These are phyloP conservation scores for Oleoguttula mirabilis DNA, from an alignment of 495 filamentous ascomycete genomes.

Conservation along the genomic window DNA sequence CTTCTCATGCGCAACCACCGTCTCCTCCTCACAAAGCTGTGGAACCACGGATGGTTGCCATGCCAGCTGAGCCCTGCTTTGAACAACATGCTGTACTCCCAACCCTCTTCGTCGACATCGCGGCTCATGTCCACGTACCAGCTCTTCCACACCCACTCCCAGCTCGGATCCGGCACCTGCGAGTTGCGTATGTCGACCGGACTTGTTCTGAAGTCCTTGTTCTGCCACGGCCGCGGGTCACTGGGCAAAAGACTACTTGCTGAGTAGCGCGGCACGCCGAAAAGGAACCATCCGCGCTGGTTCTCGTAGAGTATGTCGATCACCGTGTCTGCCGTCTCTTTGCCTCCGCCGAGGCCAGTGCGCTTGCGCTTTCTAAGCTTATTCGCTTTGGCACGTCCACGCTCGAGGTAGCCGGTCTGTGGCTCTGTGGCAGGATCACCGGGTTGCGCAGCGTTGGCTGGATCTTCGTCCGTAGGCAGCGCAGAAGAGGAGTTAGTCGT, in stretches of 20 bases:
- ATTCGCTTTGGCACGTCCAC: conserved; percentile 17
- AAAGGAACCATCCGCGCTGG: conserved; percentile 52
- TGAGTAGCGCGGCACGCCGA: conserved; percentile 81
- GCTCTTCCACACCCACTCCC: conserved; percentile 89
- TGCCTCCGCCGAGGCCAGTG: background rate
- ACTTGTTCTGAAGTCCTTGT: conserved; percentile 53
- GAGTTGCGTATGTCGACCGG: conserved; percentile 81
- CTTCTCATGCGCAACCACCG: conserved; percentile 80
- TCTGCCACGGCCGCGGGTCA: conserved; percentile 81
- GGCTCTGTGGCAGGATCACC: conserved; percentile 1
- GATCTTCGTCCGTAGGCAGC: conserved; percentile 7
- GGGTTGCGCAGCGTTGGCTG: background rate
- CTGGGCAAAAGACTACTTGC: conserved; percentile 72
- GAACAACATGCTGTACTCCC: conserved; percentile 90
- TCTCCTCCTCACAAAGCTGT: conserved; percentile 78
- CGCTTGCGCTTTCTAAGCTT: conserved; percentile 13
- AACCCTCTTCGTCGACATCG: conserved; percentile 85
- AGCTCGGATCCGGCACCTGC: conserved; percentile 87
- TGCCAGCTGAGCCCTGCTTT: conserved; percentile 71
- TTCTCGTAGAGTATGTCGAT: conserved; percentile 95
- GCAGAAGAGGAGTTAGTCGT: background rate
- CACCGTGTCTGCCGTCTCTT: conserved; percentile 28
- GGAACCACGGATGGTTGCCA: conserved; percentile 78
- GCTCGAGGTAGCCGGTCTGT: conserved; percentile 15
- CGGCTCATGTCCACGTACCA: conserved; percentile 89